Evolutionary conservation across 2,329 filamentous ascomycete genomes (phyloP).

Genomic region (Arthrobotrys entomopaga): DNA sequence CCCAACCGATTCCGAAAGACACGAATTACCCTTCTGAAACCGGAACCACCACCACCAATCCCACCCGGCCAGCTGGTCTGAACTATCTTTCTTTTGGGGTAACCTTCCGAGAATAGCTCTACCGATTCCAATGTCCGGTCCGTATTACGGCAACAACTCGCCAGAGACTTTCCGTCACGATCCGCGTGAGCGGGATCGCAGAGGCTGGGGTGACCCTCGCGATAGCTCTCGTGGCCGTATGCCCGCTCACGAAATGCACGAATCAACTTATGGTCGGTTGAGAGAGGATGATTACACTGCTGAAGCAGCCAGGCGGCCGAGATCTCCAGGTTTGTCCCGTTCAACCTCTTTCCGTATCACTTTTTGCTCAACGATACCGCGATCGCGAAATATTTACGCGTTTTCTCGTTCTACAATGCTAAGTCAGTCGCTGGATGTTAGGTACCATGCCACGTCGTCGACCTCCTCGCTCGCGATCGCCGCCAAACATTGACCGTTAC

Average conservation of each 20-base stretch:
- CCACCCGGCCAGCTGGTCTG: conserved; percentile 7
- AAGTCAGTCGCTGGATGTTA: conserved; percentile 22
- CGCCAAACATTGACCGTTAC: conserved; percentile 82
- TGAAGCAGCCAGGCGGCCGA: conserved; percentile 29
- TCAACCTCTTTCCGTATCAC: neutral
- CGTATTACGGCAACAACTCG: conserved; percentile 53
- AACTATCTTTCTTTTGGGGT: neutral
- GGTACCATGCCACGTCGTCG: conserved; percentile 56
- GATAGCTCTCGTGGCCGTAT: conserved; percentile 47
- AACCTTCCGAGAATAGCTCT: conserved; percentile 3
- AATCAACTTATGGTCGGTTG: conserved; percentile 42
- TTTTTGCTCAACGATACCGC: neutral
- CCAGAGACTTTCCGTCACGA: conserved; percentile 51
- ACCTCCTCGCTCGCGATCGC: conserved; percentile 63
- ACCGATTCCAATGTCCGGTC: conserved; percentile 38
- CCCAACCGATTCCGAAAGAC: neutral
- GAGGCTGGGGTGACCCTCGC: conserved; percentile 48
- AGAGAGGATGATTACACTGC: conserved; percentile 49
- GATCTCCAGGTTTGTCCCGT: conserved; percentile 52
- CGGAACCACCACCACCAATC: conserved; percentile 2
- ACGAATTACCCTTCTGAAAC: neutral
- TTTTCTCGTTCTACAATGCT: conserved; percentile 1
- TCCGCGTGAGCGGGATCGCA: conserved; percentile 44
- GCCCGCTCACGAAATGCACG: conserved; percentile 45
- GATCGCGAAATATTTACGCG: conserved; percentile 10